phyloP scores from a whole-genome alignment of 768 basidiomycete genomes.

The Russula dissimulans region DNA sequence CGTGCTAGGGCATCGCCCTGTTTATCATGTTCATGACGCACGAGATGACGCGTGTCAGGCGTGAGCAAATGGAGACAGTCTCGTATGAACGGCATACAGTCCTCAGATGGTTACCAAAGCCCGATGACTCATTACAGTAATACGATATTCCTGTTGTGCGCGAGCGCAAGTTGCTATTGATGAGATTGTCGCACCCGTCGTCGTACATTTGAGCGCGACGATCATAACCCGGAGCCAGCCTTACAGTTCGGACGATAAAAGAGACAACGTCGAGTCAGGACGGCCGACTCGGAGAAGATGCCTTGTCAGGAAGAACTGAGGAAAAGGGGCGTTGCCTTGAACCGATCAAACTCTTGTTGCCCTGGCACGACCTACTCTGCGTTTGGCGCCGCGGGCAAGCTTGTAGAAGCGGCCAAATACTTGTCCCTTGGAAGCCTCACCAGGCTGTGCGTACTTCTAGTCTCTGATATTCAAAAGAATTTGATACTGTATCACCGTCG shows the following conservation, averaged over 20 bases:
- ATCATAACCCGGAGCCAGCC: constrained; percentile 48
- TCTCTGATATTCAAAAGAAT: constrained; percentile 38
- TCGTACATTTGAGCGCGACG: constrained; percentile 60
- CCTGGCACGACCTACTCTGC: constrained; percentile 33
- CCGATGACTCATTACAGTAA: too few relatives aligned
- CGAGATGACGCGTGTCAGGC: too few relatives aligned
- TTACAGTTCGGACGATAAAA: too few relatives aligned
- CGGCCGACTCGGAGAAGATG: constrained; percentile 73
- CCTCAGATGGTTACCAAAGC: too few relatives aligned
- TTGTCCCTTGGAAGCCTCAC: constrained; percentile 26
- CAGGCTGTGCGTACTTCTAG: constrained; percentile 49
- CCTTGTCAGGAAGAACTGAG: constrained; percentile 54
- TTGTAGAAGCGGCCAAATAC: neutral
- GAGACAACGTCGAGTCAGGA: constrained; percentile 67
- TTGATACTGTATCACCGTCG: neutral
- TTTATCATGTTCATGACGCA: too few relatives aligned
- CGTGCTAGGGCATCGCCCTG: too few relatives aligned
- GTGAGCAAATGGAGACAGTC: too few relatives aligned
- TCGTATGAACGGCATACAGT: too few relatives aligned
- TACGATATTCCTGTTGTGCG: too few relatives aligned
- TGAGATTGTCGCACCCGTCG: too few relatives aligned
- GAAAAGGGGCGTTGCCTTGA: constrained; percentile 54
- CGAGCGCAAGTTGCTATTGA: neutral
- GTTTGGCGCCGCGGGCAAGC: constrained; percentile 28
- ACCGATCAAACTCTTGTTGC: constrained; percentile 62